These are phyloP conservation scores for Yamadazyma buinensis DNA, from an alignment of 1,139 yeast genomes.

Conservation along the genomic window DNA sequence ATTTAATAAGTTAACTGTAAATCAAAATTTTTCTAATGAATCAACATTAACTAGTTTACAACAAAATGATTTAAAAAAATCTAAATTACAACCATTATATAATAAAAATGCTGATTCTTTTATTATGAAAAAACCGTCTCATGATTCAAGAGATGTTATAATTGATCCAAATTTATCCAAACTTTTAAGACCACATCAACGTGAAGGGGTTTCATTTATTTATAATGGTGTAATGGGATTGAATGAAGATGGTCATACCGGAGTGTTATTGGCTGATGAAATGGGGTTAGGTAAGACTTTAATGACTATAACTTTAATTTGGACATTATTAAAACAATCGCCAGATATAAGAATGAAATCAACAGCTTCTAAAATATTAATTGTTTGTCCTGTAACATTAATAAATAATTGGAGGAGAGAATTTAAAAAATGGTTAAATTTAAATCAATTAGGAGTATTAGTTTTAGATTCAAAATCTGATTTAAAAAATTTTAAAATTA, in stretches of 20 bases:
- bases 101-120: slow-evolving; percentile 7
- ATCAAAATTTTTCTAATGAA: background rate
- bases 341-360: slow-evolving; percentile 43
- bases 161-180: slow-evolving; percentile 64
- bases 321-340: slow-evolving; percentile 79
- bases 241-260: slow-evolving; percentile 36
- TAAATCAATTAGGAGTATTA: slow-evolving; percentile 56
- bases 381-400: slow-evolving; percentile 91
- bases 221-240: slow-evolving; percentile 80
- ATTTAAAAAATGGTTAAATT: slow-evolving; percentile 85
- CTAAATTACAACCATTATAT: background rate
- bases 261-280: slow-evolving; percentile 90
- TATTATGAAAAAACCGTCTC: slow-evolving; percentile 7
- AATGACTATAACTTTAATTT: slow-evolving; percentile 76
- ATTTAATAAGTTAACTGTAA: slow-evolving; percentile 6
- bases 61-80: background rate
- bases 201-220: slow-evolving; percentile 75
- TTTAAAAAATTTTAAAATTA: slow-evolving; percentile 57
- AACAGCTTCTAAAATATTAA: slow-evolving; percentile 54
- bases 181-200: slow-evolving; percentile 74
- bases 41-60: background rate
- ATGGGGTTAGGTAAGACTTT: slow-evolving; percentile 97
- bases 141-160: slow-evolving; percentile 47
- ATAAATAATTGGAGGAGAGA: slow-evolving; percentile 87
- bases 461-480: slow-evolving; percentile 54